A percentile compares a stretch with the other conserved stretches of the same genome.
Evolutionary conservation across 2,329 filamentous ascomycete species (phyloP).

Genomic region (Fusarium transvaalense): DNA sequence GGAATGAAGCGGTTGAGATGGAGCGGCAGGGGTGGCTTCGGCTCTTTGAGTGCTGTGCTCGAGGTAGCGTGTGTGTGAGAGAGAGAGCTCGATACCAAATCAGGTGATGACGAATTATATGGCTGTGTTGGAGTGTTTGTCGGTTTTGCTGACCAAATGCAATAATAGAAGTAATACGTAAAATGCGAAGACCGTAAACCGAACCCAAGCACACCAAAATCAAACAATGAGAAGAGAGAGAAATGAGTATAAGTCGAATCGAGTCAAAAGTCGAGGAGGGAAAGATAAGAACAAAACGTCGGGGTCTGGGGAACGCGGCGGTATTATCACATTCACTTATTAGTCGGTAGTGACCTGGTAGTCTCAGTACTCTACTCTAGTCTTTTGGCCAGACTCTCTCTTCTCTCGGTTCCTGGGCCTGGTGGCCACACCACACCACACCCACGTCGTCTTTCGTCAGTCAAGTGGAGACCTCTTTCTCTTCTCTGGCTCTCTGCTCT

Average conservation of each 20-base stretch:
- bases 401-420: conserved; percentile 27
- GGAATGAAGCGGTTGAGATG: conserved; percentile 33
- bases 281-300: conserved; percentile 37
- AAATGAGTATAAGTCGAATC: conserved; percentile 21
- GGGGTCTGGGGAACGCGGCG: conserved; percentile 48
- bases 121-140: conserved; percentile 9
- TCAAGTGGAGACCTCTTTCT: conserved; percentile 30
- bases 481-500: background rate
- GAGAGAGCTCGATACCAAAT: conserved; percentile 17
- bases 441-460: conserved; percentile 46
- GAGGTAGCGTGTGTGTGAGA: conserved; percentile 1
- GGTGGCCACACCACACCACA: conserved; percentile 43
- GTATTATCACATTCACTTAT: conserved; percentile 48
- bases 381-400: conserved; percentile 34
- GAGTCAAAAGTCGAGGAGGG: conserved; percentile 32
- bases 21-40: conserved; percentile 14
- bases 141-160: conserved; percentile 23
- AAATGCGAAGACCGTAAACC: conserved; percentile 22
- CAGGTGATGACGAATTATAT: conserved; percentile 19
- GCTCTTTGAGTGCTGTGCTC: conserved; percentile 4
- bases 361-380: conserved; percentile 17
- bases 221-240: conserved; percentile 19
- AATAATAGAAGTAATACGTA: conserved; percentile 13
- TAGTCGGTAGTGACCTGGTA: conserved; percentile 20
- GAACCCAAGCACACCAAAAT: conserved; percentile 26